Evolutionary conservation across 371 early-diverging fungal species (phyloP), one percentile per base, ranked within the genome.

Genomic region (Rhizoclosmatium hyalinum): DNA sequence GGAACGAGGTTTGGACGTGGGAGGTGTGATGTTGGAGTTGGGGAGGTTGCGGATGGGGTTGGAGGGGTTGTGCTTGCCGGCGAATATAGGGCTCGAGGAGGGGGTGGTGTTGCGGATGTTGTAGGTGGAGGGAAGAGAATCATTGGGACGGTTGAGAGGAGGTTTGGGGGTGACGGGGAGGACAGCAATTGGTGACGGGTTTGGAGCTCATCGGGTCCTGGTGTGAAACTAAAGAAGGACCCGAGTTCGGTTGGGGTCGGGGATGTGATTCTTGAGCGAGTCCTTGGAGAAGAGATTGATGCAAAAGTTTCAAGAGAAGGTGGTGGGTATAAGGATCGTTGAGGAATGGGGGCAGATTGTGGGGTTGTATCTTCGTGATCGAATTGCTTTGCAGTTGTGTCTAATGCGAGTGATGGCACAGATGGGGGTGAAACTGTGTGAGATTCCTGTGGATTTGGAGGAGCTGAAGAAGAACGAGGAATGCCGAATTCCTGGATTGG

Each of bases 201-300:
- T 58, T 58, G 58, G 6, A 58, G 19, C 58, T 58, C 58, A 58
- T 58, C 58, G 19, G 58, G 58, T 6, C 58, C 58, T 17, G 8
- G 6, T 32, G 58, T 19, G 19, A 58, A 58, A 21, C 58, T 58
- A 19, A 58, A 58, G 8, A n/a, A 17, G 21, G 58, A 58, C 17
- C 58, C 58, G 53, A 12, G 53, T 53, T n/a, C 14, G 53, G 53
- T 53, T 53, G 53, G 53, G 14, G 14, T 10, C 53, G 53, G 53
- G 53, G 14, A 53, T n/a, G 14, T 12, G 14, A 10, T 12, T n/a
- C 53, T 53, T n/a, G 53, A 10, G 53, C n/a, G 53, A 53, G 10
- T 53, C 53, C 14, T n/a, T n/a, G n/a, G 53, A 53, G 14, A n/a
- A n/a, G n/a, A n/a, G 53, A 53, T 10, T 53, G n/a, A 10, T n/a